Base-by-base conservation (phyloP, 2,329 filamentous ascomycete species). In the Aspergillus spinulosporus region DNA sequence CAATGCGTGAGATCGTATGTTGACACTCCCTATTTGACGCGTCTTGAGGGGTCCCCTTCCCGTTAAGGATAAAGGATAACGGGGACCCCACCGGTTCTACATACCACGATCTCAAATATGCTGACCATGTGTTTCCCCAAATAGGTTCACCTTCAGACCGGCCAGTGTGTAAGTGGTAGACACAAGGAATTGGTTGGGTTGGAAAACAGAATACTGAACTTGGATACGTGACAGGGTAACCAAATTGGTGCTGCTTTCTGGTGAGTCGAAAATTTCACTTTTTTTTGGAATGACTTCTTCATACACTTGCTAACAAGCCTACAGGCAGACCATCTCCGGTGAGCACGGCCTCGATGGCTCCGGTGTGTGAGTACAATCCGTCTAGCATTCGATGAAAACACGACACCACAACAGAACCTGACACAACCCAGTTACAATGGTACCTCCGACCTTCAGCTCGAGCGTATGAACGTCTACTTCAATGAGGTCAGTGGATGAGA, bases 241-340 rank as follows among this genome's bases (percentile, higher is more conserved):
- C 94, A 99, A 90, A 96, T 97, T 72, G 94, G 94, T 93, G 94
- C 94, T 84, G 94, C 94, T 82, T 99, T 99, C 87, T 99, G 94
- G 88, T 90, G 80, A 68, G 86, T 82, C 53, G 51, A 48, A 28
- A 54, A 48, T 52, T 53, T 60, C 50, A 31, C 39, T 11, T 15
- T 26, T 28, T 6, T 4, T 5, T 5, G 15, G 47, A 34, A n/a
- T 42, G 12, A 40, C 34, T 8, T 48, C 9, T n/a, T 40, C 9
- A 3, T 21, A 29, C 26, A 34, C 5, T 48, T 57, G 69, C 77
- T 84, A 69, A 83, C 72, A 62, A 57, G 49, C 37, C 54, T 60
- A 62, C 61, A 87, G 85, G 89, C 88, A 92, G 79, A 88, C 83
- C 73, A 92, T 92, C 76, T 90, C 88, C 74, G 86, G 88, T 79